These are phyloP conservation scores for Yarrowia bubula DNA, from an alignment of 805 yeast species.

Conservation along the genomic window DNA sequence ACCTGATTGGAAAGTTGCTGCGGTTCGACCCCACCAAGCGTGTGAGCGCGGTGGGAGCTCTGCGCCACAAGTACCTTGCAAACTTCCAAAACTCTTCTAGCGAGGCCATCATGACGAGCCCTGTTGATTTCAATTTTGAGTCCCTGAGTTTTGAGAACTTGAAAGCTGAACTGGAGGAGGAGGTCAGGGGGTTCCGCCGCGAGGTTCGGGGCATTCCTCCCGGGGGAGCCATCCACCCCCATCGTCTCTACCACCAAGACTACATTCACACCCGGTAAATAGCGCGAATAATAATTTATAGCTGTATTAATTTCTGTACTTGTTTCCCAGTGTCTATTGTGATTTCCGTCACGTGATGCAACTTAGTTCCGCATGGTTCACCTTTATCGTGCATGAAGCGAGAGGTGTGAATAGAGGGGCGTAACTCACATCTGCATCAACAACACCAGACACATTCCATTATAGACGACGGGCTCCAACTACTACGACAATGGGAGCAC, in stretches of 20 bases:
- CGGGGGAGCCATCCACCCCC: neutral
- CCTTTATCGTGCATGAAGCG: constrained; percentile 25
- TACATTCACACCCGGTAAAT: constrained; percentile 17
- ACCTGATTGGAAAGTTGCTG: constrained; percentile 54
- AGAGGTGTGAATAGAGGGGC: constrained; percentile 10
- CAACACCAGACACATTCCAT: neutral
- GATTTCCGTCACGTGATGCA: constrained; percentile 3
- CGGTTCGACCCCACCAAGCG: constrained; percentile 64
- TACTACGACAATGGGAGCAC: constrained; percentile 67
- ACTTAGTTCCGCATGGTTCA: constrained; percentile 12
- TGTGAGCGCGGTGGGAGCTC: constrained; percentile 52
- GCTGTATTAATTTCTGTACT: neutral
- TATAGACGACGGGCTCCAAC: neutral
- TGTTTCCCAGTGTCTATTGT: neutral
- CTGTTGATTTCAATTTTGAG: constrained; percentile 72
- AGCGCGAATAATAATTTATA: constrained; percentile 8
- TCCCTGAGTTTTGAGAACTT: constrained; percentile 30
- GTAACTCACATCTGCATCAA: neutral
- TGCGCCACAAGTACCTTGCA: constrained; percentile 56
- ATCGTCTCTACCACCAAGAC: constrained; percentile 12
- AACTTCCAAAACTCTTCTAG: constrained; percentile 48
- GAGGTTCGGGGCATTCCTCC: constrained; percentile 29
- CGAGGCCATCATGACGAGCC: constrained; percentile 52
- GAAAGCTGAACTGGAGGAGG: constrained; percentile 28
- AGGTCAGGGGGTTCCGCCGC: constrained; percentile 29